These are phyloP conservation scores for Mortierella alpina DNA, from an alignment of 192 early-diverging fungal species.

Conservation along the genomic window DNA sequence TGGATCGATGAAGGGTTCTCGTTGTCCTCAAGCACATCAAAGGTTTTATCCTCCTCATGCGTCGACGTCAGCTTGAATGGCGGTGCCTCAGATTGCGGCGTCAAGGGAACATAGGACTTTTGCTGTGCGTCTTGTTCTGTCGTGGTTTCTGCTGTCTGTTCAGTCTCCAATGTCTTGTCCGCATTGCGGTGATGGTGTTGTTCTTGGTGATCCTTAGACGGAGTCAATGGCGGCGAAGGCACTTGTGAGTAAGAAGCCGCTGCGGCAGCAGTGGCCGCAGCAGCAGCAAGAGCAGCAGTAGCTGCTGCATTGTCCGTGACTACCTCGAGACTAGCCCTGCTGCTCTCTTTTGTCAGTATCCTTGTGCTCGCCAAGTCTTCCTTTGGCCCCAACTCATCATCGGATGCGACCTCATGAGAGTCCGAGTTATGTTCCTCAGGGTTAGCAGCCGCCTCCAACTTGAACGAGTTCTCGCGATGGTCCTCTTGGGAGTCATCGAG, in stretches of 20 bases:
- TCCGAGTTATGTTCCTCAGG: background rate
- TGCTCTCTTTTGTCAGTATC: background rate
- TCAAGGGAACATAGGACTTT: conserved; percentile 8
- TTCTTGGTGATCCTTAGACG: conserved; percentile 1
- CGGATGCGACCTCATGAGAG: background rate
- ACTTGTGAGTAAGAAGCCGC: conserved; percentile 16
- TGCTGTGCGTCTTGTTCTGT: background rate
- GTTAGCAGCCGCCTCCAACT: conserved; percentile 18
- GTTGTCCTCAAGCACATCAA: conserved; percentile 5
- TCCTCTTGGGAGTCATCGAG: background rate
- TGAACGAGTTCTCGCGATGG: background rate
- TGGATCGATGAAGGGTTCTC: background rate
- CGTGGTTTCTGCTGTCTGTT: background rate
- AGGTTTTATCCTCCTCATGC: conserved; percentile 6
- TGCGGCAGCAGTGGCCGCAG: background rate
- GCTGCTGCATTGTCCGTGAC: background rate
- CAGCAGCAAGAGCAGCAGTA: background rate
- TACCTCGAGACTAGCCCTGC: conserved; percentile 15
- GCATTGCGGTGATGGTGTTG: background rate
- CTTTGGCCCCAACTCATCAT: background rate
- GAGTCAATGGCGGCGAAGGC: conserved; percentile 47
- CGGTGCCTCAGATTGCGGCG: conserved; percentile 13
- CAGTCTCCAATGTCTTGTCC: background rate
- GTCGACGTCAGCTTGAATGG: background rate
- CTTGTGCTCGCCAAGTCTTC: background rate